These are phyloP conservation scores for Phytophthora parvispora DNA, from an alignment of 352 stramenopile genomes.

Conservation along the genomic window DNA sequence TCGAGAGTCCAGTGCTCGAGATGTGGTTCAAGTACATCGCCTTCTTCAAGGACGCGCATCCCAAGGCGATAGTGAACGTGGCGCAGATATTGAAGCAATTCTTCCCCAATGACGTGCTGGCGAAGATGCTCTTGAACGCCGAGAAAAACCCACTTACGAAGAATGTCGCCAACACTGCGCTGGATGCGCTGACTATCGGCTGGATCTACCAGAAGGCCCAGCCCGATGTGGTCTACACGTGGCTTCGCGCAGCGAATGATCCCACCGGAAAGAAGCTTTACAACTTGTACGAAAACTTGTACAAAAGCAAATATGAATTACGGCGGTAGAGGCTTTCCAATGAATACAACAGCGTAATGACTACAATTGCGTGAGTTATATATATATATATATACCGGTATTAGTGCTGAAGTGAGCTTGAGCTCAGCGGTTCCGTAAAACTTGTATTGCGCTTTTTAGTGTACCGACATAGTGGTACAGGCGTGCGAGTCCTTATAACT, in stretches of 20 bases:
- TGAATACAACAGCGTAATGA: no score
- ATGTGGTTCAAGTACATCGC: constrained; percentile 9
- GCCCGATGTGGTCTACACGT: background rate
- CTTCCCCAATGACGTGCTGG: background rate
- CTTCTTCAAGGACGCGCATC: constrained; percentile 4
- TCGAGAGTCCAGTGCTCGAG: constrained; percentile 3
- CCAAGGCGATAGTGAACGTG: background rate
- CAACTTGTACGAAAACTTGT: background rate
- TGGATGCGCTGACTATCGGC: background rate
- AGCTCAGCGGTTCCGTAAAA: no score
- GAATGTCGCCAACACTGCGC: background rate
- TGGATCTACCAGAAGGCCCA: background rate
- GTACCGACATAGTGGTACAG: background rate
- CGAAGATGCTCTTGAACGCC: background rate
- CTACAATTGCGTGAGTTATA: no score
- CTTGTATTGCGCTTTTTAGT: no score
- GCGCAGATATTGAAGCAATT: background rate
- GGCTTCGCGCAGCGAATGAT: background rate
- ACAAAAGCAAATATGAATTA: background rate
- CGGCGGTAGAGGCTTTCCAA: no score
- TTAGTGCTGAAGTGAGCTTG: no score
- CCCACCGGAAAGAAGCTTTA: background rate
- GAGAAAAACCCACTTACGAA: background rate
- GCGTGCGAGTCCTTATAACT: no score
- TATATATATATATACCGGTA: no score